These are phyloP conservation scores for Geum urbanum DNA, from an alignment of 306 rosid genomes.

Conservation along the genomic window DNA sequence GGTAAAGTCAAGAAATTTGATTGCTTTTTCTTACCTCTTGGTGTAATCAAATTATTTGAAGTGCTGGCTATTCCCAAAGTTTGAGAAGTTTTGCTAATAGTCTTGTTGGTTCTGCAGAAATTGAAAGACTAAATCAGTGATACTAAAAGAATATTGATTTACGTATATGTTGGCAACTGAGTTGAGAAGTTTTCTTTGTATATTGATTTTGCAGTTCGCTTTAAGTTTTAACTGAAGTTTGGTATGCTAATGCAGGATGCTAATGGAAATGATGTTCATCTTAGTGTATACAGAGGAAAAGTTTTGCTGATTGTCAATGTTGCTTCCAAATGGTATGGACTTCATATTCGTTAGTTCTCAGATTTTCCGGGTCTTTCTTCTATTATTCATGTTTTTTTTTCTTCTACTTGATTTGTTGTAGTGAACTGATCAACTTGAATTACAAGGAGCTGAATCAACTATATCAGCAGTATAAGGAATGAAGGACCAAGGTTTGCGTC, in stretches of 20 bases:
- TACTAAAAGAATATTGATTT: background rate
- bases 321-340: constrained; percentile 81
- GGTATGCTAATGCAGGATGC: constrained; percentile 46
- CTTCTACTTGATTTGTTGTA: constrained; percentile 27
- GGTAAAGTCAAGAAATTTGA: background rate
- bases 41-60: no score
- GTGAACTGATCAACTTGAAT: constrained; percentile 86
- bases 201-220: background rate
- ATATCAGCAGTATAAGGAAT: constrained; percentile 61
- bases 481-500: constrained; percentile 57
- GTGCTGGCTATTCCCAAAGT: background rate
- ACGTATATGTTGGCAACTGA: background rate
- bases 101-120: background rate
- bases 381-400: constrained; percentile 6
- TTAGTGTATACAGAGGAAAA: constrained; percentile 59
- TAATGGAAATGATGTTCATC: constrained; percentile 54
- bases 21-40: background rate
- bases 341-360: background rate
- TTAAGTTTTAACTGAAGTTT: background rate
- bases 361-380: background rate
- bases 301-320: constrained; percentile 69
- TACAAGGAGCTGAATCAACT: constrained; percentile 79
- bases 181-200: background rate
- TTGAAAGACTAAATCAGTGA: background rate
- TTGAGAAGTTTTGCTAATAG: background rate